Percentiles rank a stretch among this genome's conserved stretches.
Conservation (phyloP, 805 yeast genomes). For the Monosporozyma solicola region DNA sequence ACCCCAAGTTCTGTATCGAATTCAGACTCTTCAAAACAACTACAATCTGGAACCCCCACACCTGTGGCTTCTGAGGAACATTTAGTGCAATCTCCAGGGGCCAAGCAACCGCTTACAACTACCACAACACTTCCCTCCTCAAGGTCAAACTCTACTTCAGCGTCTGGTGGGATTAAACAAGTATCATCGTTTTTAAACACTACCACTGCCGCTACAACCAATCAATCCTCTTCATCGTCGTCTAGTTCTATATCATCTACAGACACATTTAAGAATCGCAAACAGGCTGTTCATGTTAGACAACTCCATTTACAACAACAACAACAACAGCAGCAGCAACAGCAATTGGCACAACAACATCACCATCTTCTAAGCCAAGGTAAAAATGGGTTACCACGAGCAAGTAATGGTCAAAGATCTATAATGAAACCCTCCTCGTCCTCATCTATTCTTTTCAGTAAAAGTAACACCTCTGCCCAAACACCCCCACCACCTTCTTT, state of each 20-base stretch:
- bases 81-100: neutral
- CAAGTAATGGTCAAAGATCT: neutral
- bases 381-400: neutral
- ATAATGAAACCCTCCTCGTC: slow-evolving; percentile 1
- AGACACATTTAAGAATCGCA: neutral
- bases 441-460: slow-evolving; percentile 1
- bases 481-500: neutral
- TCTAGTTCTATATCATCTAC: neutral
- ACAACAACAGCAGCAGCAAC: slow-evolving; percentile 1
- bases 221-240: neutral
- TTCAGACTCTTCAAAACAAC: neutral
- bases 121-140: neutral
- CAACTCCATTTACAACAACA: neutral
- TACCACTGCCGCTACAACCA: neutral
- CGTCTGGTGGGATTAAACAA: neutral
- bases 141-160: neutral
- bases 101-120: neutral
- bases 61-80: neutral
- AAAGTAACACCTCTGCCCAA: neutral
- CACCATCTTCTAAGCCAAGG: neutral
- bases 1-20: neutral
- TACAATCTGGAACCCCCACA: neutral
- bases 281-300: neutral
- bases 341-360: neutral
- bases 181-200: slow-evolving; percentile 1